Evolutionary conservation across 768 basidiomycete species (phyloP).

Genomic region (Psilocybe cyanescens): DNA sequence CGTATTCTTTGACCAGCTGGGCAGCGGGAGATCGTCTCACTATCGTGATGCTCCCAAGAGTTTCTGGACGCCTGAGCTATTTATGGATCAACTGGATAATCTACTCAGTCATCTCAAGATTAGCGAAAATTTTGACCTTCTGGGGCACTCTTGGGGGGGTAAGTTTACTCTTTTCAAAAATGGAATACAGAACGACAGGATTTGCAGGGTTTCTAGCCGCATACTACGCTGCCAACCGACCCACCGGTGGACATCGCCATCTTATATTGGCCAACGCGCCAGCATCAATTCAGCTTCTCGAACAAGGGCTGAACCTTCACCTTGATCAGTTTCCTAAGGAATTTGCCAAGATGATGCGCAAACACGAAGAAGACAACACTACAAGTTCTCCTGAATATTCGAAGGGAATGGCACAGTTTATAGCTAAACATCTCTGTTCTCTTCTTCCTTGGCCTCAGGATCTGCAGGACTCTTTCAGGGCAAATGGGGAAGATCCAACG

Average conservation of each 20-base stretch:
- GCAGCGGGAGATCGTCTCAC: constrained; percentile 56
- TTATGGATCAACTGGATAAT: constrained; percentile 53
- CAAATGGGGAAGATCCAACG: not conserved
- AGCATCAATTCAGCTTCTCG: constrained; percentile 1
- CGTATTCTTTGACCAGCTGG: constrained; percentile 60
- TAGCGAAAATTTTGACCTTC: constrained; percentile 41
- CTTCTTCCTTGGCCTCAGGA: constrained; percentile 36
- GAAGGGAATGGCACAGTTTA: constrained; percentile 44
- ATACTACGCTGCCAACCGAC: constrained; percentile 31
- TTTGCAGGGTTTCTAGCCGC: constrained; percentile 50
- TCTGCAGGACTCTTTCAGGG: not conserved
- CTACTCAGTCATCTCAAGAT: constrained; percentile 48
- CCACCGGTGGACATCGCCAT: constrained; percentile 46
- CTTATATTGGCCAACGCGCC: constrained; percentile 39
- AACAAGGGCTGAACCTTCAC: not conserved
- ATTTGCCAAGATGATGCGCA: constrained; percentile 37
- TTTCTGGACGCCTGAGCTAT: constrained; percentile 56
- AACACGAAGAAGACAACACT: constrained; percentile 48
- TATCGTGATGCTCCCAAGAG: constrained; percentile 43
- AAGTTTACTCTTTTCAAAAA: not conserved
- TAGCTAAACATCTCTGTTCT: constrained; percentile 46
- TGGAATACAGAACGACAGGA: no score
- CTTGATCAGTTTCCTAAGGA: constrained; percentile 38
- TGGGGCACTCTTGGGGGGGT: constrained; percentile 51
- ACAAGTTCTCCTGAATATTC: constrained; percentile 47